Evolutionary conservation across 331 rosid species (phyloP).

Genomic region (Pyracantha coccinea): DNA sequence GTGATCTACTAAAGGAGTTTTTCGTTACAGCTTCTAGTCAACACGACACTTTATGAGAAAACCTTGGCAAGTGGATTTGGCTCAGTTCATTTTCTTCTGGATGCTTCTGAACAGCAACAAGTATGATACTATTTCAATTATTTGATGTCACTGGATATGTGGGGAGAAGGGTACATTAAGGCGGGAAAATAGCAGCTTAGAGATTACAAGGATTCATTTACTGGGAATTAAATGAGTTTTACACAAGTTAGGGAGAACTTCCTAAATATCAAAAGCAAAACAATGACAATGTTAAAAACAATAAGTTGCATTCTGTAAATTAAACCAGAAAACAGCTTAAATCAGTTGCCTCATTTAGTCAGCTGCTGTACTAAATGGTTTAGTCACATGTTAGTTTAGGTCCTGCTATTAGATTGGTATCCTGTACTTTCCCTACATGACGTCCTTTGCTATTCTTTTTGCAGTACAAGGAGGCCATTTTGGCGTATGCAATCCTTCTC

Average conservation of each 20-base stretch:
- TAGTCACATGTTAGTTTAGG: not conserved
- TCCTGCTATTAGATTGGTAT: not conserved
- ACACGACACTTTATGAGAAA: constrained; percentile 88
- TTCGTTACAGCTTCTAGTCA: constrained; percentile 74
- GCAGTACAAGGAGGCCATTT: constrained; percentile 96
- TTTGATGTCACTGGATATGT: not conserved
- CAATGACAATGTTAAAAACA: not conserved
- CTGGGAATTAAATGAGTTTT: not conserved
- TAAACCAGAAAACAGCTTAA: not conserved
- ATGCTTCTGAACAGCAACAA: constrained; percentile 97
- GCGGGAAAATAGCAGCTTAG: not conserved
- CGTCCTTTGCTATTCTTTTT: not conserved
- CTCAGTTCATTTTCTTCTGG: constrained; percentile 86
- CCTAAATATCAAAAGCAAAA: not conserved
- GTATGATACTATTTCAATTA: constrained; percentile 37
- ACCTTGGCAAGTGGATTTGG: constrained; percentile 98
- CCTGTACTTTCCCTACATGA: not conserved
- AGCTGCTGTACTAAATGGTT: not conserved
- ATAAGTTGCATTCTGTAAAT: not conserved
- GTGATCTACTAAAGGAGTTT: constrained; percentile 11
- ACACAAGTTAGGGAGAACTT: not conserved
- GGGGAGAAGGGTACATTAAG: not conserved
- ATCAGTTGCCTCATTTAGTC: not conserved
- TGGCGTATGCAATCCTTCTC: constrained; percentile 83
- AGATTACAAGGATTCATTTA: not conserved